phyloP scores from a whole-genome alignment of 129 eudicot species.

The Logfia minima region DNA sequence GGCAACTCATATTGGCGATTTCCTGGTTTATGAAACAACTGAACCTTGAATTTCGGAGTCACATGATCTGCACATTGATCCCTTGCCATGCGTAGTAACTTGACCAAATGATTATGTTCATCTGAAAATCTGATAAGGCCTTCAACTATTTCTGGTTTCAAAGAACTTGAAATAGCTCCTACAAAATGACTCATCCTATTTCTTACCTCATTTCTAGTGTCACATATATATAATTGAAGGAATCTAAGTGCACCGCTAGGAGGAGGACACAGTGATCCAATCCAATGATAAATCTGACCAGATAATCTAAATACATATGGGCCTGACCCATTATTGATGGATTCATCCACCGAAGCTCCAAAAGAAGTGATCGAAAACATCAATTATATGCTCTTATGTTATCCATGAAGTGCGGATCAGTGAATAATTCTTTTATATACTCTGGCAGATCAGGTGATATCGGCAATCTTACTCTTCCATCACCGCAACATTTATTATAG shows the following conservation, averaged over 20 bases:
- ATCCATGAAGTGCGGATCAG: not conserved
- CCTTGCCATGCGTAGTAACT: not conserved
- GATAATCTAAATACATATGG: not conserved
- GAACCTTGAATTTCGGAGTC: not conserved
- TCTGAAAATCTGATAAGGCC: not conserved
- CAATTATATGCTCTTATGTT: conserved; percentile 4
- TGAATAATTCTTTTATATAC: not conserved
- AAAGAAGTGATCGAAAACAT: conserved; percentile 12
- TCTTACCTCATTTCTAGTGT: conserved; percentile 1
- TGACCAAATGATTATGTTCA: not conserved
- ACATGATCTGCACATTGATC: not conserved
- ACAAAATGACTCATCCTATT: conserved; percentile 5
- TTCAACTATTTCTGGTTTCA: not conserved
- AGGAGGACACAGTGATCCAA: not conserved
- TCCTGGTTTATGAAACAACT: not conserved
- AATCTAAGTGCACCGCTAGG: not conserved
- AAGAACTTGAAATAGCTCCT: not conserved
- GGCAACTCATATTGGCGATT: not conserved
- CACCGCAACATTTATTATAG: not conserved
- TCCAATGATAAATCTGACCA: not conserved
- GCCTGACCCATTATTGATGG: too few relatives aligned
- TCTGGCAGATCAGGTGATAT: not conserved
- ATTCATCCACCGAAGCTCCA: not conserved
- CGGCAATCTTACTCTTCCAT: not conserved
- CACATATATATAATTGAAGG: not conserved